Conservation (phyloP, 2,329 filamentous ascomycete genomes). For the Colletotrichum orbiculare region DNA sequence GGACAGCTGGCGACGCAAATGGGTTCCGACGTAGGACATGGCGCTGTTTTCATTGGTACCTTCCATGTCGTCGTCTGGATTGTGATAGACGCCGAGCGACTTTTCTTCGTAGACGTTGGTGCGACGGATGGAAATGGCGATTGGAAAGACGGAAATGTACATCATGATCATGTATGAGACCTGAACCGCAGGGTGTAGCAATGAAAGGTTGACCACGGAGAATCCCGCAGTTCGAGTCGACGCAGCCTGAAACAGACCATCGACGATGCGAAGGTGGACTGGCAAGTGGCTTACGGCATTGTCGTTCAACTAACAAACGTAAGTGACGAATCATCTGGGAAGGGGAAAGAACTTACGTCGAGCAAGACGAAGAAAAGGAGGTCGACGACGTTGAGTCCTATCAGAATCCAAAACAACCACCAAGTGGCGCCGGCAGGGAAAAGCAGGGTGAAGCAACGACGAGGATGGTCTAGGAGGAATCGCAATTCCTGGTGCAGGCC, state of each 20-base stretch:
- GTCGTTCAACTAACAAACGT: slow-evolving; percentile 71
- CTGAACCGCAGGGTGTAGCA: slow-evolving; percentile 89
- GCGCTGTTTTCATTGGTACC: slow-evolving; percentile 66
- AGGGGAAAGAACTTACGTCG: slow-evolving; percentile 69
- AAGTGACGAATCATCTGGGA: slow-evolving; percentile 38
- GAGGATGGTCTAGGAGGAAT: slow-evolving; percentile 93
- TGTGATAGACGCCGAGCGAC: slow-evolving; percentile 78
- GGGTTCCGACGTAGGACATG: slow-evolving; percentile 87
- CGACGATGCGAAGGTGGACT: slow-evolving; percentile 79
- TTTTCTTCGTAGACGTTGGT: slow-evolving; percentile 98
- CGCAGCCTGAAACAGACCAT: slow-evolving; percentile 90
- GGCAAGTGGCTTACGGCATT: slow-evolving; percentile 75
- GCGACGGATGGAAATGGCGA: slow-evolving; percentile 91
- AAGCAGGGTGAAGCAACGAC: slow-evolving; percentile 93
- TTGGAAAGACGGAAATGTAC: slow-evolving; percentile 98
- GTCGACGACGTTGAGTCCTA: slow-evolving; percentile 85
- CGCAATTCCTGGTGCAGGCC: slow-evolving; percentile 89
- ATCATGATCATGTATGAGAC: slow-evolving; percentile 98
- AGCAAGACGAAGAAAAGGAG: slow-evolving; percentile 92
- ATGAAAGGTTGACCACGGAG: slow-evolving; percentile 79
- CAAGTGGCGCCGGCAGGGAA: slow-evolving; percentile 92
- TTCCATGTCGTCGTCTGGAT: slow-evolving; percentile 57
- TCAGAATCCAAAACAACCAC: slow-evolving; percentile 92
- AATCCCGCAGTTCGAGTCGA: slow-evolving; percentile 94
- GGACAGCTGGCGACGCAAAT: slow-evolving; percentile 91